phyloP scores from a whole-genome alignment of 768 basidiomycete species.

The Mycena epipterygia region DNA sequence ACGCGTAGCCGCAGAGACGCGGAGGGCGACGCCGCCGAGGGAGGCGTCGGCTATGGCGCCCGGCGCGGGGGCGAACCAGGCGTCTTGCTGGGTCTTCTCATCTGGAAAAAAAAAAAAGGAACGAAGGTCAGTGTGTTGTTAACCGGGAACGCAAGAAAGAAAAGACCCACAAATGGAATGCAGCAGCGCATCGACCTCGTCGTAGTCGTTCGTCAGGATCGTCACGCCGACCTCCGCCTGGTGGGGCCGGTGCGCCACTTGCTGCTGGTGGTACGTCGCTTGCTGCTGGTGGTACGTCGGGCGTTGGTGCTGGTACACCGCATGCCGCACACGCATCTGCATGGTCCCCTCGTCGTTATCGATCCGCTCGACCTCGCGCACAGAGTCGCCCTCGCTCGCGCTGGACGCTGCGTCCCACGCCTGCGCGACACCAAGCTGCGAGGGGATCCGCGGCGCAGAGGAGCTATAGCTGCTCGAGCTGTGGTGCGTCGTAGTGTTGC shows the following conservation, averaged over 20 bases:
- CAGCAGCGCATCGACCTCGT: slow-evolving; percentile 82
- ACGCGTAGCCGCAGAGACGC: slow-evolving; percentile 39
- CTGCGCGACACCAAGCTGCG: slow-evolving; percentile 23
- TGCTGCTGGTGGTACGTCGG: neutral
- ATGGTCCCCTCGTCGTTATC: neutral
- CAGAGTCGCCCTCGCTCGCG: neutral
- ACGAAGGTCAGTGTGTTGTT: too few relatives aligned
- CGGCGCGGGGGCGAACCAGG: slow-evolving; percentile 86
- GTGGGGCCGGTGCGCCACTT: neutral
- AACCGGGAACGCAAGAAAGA: too few relatives aligned
- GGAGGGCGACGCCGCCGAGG: slow-evolving; percentile 64
- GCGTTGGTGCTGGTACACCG: neutral
- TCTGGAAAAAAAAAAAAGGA: slow-evolving; percentile 56
- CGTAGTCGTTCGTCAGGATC: slow-evolving; percentile 76
- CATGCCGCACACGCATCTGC: neutral
- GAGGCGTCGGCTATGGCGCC: slow-evolving; percentile 80
- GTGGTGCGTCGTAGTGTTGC: neutral
- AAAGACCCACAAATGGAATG: slow-evolving; percentile 70
- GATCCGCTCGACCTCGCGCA: slow-evolving; percentile 19
- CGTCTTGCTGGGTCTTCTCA: slow-evolving; percentile 71
- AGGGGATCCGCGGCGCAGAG: slow-evolving; percentile 8
- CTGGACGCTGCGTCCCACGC: slow-evolving; percentile 17
- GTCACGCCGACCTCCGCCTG: slow-evolving; percentile 43
- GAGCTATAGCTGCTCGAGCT: neutral
- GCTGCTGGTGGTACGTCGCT: neutral